Percentiles rank a stretch among this genome's conserved stretches.
phyloP scores from a whole-genome alignment of 768 basidiomycete genomes.

The Hypholoma fasciculare region DNA sequence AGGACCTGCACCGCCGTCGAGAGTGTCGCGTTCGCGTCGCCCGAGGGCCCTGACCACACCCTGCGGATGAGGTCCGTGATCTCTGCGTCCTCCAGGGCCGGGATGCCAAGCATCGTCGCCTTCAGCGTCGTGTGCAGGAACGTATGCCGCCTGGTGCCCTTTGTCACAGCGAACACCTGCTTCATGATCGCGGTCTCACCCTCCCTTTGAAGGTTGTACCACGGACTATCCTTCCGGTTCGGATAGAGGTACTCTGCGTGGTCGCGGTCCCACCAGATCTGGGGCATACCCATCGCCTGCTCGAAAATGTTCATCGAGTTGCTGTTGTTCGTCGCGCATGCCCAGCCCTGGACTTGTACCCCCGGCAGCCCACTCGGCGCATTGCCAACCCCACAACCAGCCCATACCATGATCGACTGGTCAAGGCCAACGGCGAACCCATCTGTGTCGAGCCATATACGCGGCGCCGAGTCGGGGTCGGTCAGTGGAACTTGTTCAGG shows the following conservation, averaged over 20 bases:
- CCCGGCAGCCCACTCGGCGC: neutral
- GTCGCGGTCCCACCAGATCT: constrained; percentile 17
- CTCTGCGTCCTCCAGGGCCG: constrained; percentile 8
- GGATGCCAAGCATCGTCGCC: constrained; percentile 9
- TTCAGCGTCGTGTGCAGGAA: constrained; percentile 19
- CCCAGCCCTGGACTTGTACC: constrained; percentile 1
- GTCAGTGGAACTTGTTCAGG: constrained; percentile 1
- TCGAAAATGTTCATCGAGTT: constrained; percentile 4
- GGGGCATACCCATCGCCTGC: constrained; percentile 9
- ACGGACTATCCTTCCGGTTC: constrained; percentile 17
- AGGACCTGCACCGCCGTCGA: neutral
- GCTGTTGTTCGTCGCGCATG: constrained; percentile 6
- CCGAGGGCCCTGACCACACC: neutral
- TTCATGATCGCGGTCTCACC: constrained; percentile 21
- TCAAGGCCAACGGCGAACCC: constrained; percentile 17
- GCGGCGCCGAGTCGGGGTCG: constrained; percentile 1
- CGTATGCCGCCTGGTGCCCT: constrained; percentile 15
- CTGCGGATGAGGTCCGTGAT: constrained; percentile 13
- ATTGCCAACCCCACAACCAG: neutral
- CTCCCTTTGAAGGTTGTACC: constrained; percentile 8
- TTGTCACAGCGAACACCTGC: constrained; percentile 22
- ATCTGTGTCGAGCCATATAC: constrained; percentile 20
- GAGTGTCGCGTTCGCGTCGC: neutral
- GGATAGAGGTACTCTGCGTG: constrained; percentile 8
- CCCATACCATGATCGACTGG: constrained; percentile 2